A percentile compares a stretch with the other conserved stretches of the same genome.
Evolutionary conservation across 495 filamentous ascomycete species (phyloP).

Genomic region (Pseudotulostoma volvatum): DNA sequence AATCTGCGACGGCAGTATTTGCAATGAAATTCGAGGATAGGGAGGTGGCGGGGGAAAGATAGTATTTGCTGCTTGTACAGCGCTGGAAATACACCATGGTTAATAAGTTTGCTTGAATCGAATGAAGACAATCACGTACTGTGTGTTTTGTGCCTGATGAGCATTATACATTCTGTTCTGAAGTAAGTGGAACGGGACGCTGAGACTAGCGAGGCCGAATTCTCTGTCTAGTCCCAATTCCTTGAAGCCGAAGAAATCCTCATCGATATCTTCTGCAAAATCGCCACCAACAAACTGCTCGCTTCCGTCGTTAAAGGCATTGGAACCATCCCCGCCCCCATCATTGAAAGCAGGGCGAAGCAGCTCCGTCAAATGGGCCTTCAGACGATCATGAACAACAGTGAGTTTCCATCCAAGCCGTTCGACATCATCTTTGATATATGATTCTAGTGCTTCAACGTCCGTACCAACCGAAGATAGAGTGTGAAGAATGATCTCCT

Average conservation of each 20-base stretch:
- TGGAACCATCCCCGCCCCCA: slow-evolving; percentile 66
- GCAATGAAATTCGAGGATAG: slow-evolving; percentile 61
- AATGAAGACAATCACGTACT: slow-evolving; percentile 21
- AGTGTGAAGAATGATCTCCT: slow-evolving; percentile 77
- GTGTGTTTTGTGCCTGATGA: slow-evolving; percentile 58
- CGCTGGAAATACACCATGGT: slow-evolving; percentile 11
- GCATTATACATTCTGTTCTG: slow-evolving; percentile 77
- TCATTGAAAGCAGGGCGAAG: slow-evolving; percentile 76
- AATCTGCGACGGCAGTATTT: slow-evolving; percentile 63
- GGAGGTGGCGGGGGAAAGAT: slow-evolving; percentile 44
- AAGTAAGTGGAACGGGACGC: slow-evolving; percentile 84
- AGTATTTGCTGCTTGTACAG: slow-evolving; percentile 28
- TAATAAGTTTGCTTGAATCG: slow-evolving; percentile 2
- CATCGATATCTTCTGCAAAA: slow-evolving; percentile 91
- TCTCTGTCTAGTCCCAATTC: slow-evolving; percentile 84
- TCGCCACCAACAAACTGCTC: slow-evolving; percentile 95
- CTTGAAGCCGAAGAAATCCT: slow-evolving; percentile 98
- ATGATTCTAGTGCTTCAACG: slow-evolving; percentile 65
- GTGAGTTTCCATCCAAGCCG: slow-evolving; percentile 68
- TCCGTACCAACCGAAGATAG: slow-evolving; percentile 68
- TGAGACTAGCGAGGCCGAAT: slow-evolving; percentile 67
- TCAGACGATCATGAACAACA: slow-evolving; percentile 84
- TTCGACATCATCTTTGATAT: slow-evolving; percentile 88
- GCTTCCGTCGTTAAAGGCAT: slow-evolving; percentile 86
- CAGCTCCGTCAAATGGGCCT: slow-evolving; percentile 72